A percentile compares a stretch with the other conserved stretches of the same genome.
These are phyloP conservation scores for Aureobasidium sp. DNA, from an alignment of 2,329 filamentous ascomycete genomes.

Conservation along the genomic window DNA sequence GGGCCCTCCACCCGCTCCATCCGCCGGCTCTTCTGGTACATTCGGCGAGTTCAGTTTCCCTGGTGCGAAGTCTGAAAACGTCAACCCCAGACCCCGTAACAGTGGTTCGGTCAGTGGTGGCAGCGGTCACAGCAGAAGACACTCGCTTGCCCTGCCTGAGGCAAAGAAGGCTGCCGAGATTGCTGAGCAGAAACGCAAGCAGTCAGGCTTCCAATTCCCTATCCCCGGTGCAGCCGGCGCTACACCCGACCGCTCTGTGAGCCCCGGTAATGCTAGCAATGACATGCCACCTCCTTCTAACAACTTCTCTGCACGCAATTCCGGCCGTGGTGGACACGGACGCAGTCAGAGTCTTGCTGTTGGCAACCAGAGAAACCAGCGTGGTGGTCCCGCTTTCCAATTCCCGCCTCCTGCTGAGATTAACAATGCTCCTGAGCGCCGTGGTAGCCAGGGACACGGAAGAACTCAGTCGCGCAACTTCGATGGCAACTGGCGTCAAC, in stretches of 20 bases:
- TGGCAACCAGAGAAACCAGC: conserved; percentile 54
- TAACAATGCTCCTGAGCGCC: conserved; percentile 61
- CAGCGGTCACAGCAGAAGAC: conserved; percentile 81
- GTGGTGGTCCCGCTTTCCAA: conserved; percentile 63
- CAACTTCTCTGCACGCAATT: conserved; percentile 26
- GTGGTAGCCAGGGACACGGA: conserved; percentile 71
- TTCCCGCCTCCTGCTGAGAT: conserved; percentile 55
- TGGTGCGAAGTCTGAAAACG: conserved; percentile 47
- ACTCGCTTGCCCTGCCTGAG: conserved; percentile 89
- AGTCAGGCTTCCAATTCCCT: conserved; percentile 91
- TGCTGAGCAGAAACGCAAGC: conserved; percentile 92
- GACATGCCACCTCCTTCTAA: conserved; percentile 19
- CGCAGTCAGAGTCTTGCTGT: conserved; percentile 87
- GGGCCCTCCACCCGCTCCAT: conserved; percentile 78
- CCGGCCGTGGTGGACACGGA: conserved; percentile 43
- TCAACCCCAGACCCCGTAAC: conserved; percentile 57
- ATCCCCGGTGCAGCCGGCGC: conserved; percentile 58
- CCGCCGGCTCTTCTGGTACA: conserved; percentile 63
- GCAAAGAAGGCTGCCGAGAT: conserved; percentile 96
- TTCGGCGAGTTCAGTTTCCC: conserved; percentile 68
- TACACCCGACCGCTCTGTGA: conserved; percentile 46
- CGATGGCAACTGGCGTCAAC: conserved; percentile 95
- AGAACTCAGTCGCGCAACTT: conserved; percentile 87
- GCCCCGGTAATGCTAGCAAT: conserved; percentile 43
- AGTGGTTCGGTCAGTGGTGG: conserved; percentile 59